phyloP scores from a whole-genome alignment of 2,329 filamentous ascomycete species.

The Nothopassalora personata region DNA sequence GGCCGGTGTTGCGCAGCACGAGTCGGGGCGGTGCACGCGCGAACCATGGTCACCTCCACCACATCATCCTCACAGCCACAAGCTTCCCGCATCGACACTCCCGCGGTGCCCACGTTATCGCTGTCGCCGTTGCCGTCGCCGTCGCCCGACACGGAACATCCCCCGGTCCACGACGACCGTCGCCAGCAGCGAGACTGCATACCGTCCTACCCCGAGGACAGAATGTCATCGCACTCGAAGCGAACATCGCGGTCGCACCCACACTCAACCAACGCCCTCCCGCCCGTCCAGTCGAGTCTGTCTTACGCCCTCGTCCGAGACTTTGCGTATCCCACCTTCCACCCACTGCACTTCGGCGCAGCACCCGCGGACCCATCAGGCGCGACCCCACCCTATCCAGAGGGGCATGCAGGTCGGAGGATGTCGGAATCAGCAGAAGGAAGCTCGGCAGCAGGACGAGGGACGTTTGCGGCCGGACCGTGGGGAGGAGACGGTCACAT shows the following conservation, averaged over 20 bases:
- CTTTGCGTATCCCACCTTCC: slow-evolving; percentile 79
- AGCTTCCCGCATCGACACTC: background rate
- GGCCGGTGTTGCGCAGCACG: background rate
- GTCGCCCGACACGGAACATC: background rate
- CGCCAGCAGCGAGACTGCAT: slow-evolving; percentile 1
- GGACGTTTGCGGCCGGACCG: slow-evolving; percentile 50
- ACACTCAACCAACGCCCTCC: slow-evolving; percentile 67
- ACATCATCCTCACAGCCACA: background rate
- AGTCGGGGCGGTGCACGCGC: background rate
- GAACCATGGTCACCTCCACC: background rate
- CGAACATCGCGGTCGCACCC: slow-evolving; percentile 64
- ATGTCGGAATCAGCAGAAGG: slow-evolving; percentile 62
- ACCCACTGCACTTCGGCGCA: slow-evolving; percentile 93
- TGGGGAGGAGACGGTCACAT: slow-evolving; percentile 36
- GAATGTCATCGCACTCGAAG: slow-evolving; percentile 76
- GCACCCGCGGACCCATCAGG: slow-evolving; percentile 72
- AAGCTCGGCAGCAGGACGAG: slow-evolving; percentile 10
- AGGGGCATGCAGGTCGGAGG: slow-evolving; percentile 62
- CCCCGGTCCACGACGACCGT: background rate
- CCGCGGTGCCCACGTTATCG: background rate
- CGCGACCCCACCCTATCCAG: slow-evolving; percentile 78
- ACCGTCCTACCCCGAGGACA: slow-evolving; percentile 57
- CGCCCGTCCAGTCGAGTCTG: slow-evolving; percentile 77
- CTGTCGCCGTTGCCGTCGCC: background rate
- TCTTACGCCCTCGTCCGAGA: slow-evolving; percentile 88